Evolutionary conservation across 257 asterid genomes (phyloP).

Genomic region (Solanum boliviense): DNA sequence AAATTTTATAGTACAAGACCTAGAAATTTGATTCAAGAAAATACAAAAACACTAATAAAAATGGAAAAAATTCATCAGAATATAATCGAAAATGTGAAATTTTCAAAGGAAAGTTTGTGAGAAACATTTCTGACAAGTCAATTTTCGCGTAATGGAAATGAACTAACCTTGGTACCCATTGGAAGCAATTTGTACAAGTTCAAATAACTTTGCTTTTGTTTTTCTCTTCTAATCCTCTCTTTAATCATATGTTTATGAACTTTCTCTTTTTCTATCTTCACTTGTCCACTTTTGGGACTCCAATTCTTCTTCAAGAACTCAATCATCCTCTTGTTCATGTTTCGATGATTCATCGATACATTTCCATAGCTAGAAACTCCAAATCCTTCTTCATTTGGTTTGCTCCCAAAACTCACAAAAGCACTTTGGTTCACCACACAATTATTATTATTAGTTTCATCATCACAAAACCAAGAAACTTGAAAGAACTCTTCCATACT

Average conservation of each 20-base stretch:
- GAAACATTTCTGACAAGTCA: not conserved
- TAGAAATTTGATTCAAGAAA: not conserved
- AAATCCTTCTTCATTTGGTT: constrained; percentile 3
- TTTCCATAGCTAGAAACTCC: not conserved
- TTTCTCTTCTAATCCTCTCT: constrained; percentile 43
- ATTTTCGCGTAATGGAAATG: not conserved
- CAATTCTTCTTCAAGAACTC: constrained; percentile 31
- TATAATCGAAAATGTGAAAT: not conserved
- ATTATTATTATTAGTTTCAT: not conserved
- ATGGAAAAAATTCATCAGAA: not conserved
- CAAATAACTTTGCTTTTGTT: constrained; percentile 20
- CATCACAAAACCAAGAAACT: not conserved
- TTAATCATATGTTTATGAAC: constrained; percentile 26
- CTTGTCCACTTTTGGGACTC: not conserved
- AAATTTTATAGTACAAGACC: not conserved
- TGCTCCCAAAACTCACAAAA: constrained; percentile 11
- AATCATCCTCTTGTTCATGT: constrained; percentile 31
- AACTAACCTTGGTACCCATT: constrained; percentile 36
- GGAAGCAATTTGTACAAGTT: constrained; percentile 35
- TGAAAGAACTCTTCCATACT: constrained; percentile 24
- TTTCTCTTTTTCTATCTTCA: constrained; percentile 10
- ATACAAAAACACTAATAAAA: not conserved
- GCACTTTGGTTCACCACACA: constrained; percentile 12
- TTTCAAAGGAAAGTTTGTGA: not conserved
- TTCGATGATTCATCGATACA: not conserved